Percentiles rank a stretch among this genome's conserved stretches.
Conservation (phyloP, 306 rosid species). For the Lotus japonicus region DNA sequence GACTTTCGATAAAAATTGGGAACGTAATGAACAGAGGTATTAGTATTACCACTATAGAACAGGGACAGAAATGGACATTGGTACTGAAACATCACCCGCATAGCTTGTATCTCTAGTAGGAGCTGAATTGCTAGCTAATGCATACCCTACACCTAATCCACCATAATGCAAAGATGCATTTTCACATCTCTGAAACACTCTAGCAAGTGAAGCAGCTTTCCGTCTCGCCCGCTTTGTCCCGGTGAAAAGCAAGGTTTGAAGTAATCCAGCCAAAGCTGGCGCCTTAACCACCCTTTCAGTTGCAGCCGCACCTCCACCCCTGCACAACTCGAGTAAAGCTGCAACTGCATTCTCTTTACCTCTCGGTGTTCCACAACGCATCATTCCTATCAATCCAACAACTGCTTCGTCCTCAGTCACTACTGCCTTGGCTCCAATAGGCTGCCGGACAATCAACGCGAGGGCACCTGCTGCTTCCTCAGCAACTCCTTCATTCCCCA, state of each 20-base stretch:
- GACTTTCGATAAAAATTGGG: slow-evolving; percentile 58
- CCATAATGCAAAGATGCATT: slow-evolving; percentile 58
- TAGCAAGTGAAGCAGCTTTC: slow-evolving; percentile 92
- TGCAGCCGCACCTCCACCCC: slow-evolving; percentile 77
- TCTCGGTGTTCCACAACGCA: slow-evolving; percentile 86
- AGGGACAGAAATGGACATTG: slow-evolving; percentile 78
- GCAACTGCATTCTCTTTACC: slow-evolving; percentile 97
- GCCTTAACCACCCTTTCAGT: slow-evolving; percentile 78
- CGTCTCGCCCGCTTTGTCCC: slow-evolving; percentile 93
- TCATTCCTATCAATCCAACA: slow-evolving; percentile 67
- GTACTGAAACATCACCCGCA: slow-evolving; percentile 66
- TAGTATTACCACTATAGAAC: slow-evolving; percentile 55
- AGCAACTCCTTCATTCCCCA: slow-evolving; percentile 70
- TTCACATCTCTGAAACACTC: slow-evolving; percentile 84
- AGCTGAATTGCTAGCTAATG: slow-evolving; percentile 67
- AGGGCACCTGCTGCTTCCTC: slow-evolving; percentile 94
- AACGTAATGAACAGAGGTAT: slow-evolving; percentile 13
- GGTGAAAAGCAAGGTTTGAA: slow-evolving; percentile 71
- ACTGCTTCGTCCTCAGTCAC: slow-evolving; percentile 66
- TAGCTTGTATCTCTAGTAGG: slow-evolving; percentile 61
- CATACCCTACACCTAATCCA: slow-evolving; percentile 74
- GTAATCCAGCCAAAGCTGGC: slow-evolving; percentile 80
- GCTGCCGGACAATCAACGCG: slow-evolving; percentile 81
- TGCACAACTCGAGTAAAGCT: slow-evolving; percentile 86
- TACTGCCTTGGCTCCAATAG: slow-evolving; percentile 67